Evolutionary conservation across 257 asterid species (phyloP), one percentile per base, ranked within the genome.

Genomic region (Solanum bulbocastanum): DNA sequence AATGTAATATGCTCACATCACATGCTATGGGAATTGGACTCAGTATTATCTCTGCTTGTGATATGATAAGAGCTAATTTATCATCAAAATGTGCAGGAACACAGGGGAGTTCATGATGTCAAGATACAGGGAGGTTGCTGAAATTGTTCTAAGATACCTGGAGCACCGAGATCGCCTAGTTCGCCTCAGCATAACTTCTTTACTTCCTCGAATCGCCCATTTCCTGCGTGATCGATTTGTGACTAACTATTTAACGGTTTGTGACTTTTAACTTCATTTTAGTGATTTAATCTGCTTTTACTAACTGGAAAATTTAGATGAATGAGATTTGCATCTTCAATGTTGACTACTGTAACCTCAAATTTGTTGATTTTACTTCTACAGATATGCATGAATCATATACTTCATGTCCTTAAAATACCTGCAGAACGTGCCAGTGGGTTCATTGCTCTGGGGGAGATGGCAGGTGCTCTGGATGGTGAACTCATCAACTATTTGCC

Each of bases 101-200:
- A 96, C 99, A 2, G 99, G 99, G 11, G 99, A 97, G 91, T 97
- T 97, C 93, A 97, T 97, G 99, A 97, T 97, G 99, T 97, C 98
- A 86, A 94, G 99, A 91, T 97, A 97, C 87, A 94, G 99, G 92
- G 99, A 97, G 92, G 99, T 97, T 84, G 99, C 99, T 81, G 99
- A 97, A 79, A 97, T 97, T 92, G 99, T 97, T 87, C 97, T 97
- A 65, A 94, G 98, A 87, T 97, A 97, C 94, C 92, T 97, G 89
- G 99, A 97, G 93, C 97, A 96, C 90, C 94, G 98, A 85, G 99
- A 97, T 90, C 92, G 98, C 87, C 98, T 97, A 89, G 99, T 97
- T 93, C 99, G 99, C 82, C 98, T 96, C 89, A 97, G 99, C 95
- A 97, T 97, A 90, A 97, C 99, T 60, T 97, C 99, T 86, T 93